Base-by-base conservation (phyloP, 306 rosid species). In the Fagus sylvatica region DNA sequence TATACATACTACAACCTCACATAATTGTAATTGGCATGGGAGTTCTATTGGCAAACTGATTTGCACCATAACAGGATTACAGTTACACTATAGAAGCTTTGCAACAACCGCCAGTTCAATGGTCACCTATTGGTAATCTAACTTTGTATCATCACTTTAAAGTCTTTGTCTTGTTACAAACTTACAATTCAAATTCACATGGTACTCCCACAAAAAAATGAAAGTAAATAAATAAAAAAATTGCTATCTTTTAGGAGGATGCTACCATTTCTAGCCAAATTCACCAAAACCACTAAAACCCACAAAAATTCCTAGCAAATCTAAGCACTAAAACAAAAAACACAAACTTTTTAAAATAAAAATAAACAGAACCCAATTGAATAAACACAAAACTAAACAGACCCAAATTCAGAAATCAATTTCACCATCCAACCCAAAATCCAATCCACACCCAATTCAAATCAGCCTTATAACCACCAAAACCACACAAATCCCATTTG, bases 381-480 rank as follows among this genome's bases (percentile, higher is more conserved):
- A 49, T 36, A 2, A 55, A 56, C 19, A 53, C 10, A 33, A 73
- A 67, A 10, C 6, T 2, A 73, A 5, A 67, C 19, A 10, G 15
- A 64, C 43, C 71, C 71, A 67, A 72, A 41, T 16, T 53, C 3
- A 22, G 6, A 81, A 72, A 36, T 8, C 15, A 2, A n/a, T 19
- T 53, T 28, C 30, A 53, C 9, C 13, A 32, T 76, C 48, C 53
- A 19, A 12, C 33, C 5, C 78, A 17, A 48, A 46, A n/a, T 22
- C 41, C 5, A 71, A 36, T 10, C 28, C 37, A 28, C 0, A 4
- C 72, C 1, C 2, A 42, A 49, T 54, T 17, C 16, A 71, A 62
- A 71, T 66, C 76, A 75, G 84, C 71, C 48, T 7, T 19, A 41
- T 3, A 2, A 10, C 12, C 61, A 76, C 22, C 48, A 59, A 72